These are phyloP conservation scores for Petrea volubilis DNA, from an alignment of 257 asterid species.

Conservation along the genomic window DNA sequence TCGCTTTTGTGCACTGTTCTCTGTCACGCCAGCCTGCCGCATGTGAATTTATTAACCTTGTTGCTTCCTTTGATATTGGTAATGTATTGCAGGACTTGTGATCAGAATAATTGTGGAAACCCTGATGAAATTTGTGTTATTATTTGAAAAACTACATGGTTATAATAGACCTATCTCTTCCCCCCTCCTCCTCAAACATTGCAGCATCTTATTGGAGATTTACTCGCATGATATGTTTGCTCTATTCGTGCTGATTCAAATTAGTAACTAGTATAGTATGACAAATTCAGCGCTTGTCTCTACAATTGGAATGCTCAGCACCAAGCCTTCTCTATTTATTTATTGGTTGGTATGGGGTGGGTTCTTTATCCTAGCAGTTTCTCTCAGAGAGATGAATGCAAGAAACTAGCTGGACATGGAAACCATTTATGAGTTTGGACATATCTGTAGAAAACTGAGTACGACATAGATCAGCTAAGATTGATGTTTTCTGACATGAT, in stretches of 20 bases:
- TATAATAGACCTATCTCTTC: neutral
- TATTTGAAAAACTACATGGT: neutral
- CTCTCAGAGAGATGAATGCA: neutral
- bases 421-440: neutral
- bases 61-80: neutral
- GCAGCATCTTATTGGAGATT: neutral
- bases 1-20: neutral
- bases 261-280: neutral
- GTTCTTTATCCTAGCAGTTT: neutral
- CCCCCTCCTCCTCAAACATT: neutral
- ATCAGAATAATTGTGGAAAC: neutral
- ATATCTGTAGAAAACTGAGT: neutral
- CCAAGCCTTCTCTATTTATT: neutral
- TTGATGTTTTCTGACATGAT: neutral
- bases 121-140: conserved; percentile 1
- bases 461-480: neutral
- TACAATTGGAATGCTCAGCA: neutral
- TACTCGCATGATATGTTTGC: conserved; percentile 2
- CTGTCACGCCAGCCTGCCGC: neutral
- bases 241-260: neutral
- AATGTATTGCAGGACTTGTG: neutral
- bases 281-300: neutral
- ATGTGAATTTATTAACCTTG: conserved; percentile 4
- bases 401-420: neutral
- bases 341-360: neutral